Percentiles rank a stretch among this genome's conserved stretches.
These are phyloP conservation scores for Coemansia pectinata DNA, from an alignment of 192 early-diverging fungal species.

Conservation along the genomic window DNA sequence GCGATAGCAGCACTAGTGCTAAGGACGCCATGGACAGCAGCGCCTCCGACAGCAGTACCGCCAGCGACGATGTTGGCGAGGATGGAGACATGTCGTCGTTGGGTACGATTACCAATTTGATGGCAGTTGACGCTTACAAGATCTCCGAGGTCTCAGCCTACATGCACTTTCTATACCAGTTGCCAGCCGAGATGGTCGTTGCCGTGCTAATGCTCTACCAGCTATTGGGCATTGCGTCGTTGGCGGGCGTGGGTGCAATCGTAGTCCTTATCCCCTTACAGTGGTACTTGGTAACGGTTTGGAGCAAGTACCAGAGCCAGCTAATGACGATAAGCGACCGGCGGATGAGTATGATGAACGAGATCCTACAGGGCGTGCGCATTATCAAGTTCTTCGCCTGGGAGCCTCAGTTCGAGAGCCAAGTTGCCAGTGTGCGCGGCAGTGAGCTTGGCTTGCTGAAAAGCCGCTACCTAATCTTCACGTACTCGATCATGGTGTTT, in stretches of 20 bases:
- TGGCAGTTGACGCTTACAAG: constrained; percentile 67
- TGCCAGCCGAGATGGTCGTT: constrained; percentile 75
- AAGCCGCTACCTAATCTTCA: constrained; percentile 69
- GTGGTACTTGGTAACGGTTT: constrained; percentile 61
- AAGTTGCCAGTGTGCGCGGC: constrained; percentile 62
- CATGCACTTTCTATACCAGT: constrained; percentile 73
- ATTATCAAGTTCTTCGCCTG: constrained; percentile 98
- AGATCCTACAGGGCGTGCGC: constrained; percentile 86
- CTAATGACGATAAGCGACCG: constrained; percentile 89
- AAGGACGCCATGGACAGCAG: not conserved
- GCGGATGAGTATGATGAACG: constrained; percentile 76
- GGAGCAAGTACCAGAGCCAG: constrained; percentile 68
- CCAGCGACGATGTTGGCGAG: not conserved
- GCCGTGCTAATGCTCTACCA: constrained; percentile 76
- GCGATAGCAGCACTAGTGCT: constrained; percentile 4
- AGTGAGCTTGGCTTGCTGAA: constrained; percentile 78
- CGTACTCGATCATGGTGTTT: constrained; percentile 77
- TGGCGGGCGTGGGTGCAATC: constrained; percentile 85
- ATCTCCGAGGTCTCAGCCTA: constrained; percentile 68
- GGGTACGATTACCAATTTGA: constrained; percentile 70
- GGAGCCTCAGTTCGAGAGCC: constrained; percentile 76
- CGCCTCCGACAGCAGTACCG: not conserved
- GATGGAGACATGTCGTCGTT: constrained; percentile 58
- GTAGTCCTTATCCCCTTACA: constrained; percentile 81
- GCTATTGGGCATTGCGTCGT: constrained; percentile 77